A percentile compares a stretch with the other conserved stretches of the same genome.
These are phyloP conservation scores for Penicillium pulvis DNA, from an alignment of 495 filamentous ascomycete genomes.

Conservation along the genomic window DNA sequence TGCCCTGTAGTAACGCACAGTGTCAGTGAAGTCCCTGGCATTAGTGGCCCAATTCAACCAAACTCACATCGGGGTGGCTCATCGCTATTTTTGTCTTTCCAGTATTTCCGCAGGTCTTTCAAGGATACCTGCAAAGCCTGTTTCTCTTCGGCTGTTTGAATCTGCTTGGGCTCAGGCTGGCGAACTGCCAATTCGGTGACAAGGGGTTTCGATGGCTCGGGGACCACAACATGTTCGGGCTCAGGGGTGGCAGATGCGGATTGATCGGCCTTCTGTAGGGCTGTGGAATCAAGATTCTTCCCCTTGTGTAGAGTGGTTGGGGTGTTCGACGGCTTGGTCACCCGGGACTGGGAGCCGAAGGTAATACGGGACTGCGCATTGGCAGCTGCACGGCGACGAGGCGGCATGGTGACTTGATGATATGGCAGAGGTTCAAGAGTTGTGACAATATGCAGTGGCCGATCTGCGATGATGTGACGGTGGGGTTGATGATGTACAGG, in stretches of 20 bases:
- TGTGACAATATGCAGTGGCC: neutral
- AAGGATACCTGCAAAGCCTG: slow-evolving; percentile 62
- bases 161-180: slow-evolving; percentile 42
- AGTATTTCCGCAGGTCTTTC: slow-evolving; percentile 69
- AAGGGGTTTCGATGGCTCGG: slow-evolving; percentile 38
- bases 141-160: slow-evolving; percentile 51
- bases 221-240: slow-evolving; percentile 25
- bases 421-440: neutral
- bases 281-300: slow-evolving; percentile 43
- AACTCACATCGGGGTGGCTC: slow-evolving; percentile 50
- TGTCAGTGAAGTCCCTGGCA: slow-evolving; percentile 6
- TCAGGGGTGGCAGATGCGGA: slow-evolving; percentile 29
- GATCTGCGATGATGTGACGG: neutral
- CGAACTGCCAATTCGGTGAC: slow-evolving; percentile 52
- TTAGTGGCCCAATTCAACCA: neutral
- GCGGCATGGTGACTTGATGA: slow-evolving; percentile 58
- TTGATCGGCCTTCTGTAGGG: slow-evolving; percentile 37
- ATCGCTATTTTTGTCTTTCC: slow-evolving; percentile 66
- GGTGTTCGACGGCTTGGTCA: slow-evolving; percentile 67
- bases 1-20: slow-evolving; percentile 56
- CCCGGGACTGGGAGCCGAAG: slow-evolving; percentile 66
- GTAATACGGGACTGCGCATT: slow-evolving; percentile 70
- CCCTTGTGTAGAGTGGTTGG: slow-evolving; percentile 51
- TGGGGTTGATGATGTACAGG: neutral
- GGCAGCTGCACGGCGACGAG: slow-evolving; percentile 61